Evolutionary conservation across 1,284 basidiomycete species (phyloP).

Genomic region (Pseudozyma hubeiensis): DNA sequence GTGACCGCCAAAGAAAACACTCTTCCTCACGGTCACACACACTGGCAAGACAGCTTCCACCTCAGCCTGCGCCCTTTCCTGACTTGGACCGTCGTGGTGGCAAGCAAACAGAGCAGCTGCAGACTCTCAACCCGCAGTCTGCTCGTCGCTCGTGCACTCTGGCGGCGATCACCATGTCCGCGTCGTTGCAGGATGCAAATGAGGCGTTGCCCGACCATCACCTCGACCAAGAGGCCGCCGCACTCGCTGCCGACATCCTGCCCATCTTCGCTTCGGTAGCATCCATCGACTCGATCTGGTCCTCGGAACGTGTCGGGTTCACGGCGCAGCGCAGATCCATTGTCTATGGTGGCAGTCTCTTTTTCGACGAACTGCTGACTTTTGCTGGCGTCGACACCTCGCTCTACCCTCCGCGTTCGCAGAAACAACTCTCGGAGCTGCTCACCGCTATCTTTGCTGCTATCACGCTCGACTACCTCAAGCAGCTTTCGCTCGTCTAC

Average conservation of each 20-base stretch:
- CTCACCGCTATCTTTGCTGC: slow-evolving; percentile 42
- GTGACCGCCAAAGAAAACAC: neutral
- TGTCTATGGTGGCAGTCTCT: slow-evolving; percentile 30
- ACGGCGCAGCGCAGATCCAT: slow-evolving; percentile 12
- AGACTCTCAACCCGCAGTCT: neutral
- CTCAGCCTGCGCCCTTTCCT: neutral
- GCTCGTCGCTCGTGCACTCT: neutral
- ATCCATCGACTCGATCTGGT: slow-evolving; percentile 31
- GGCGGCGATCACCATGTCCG: slow-evolving; percentile 8
- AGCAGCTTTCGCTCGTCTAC: slow-evolving; percentile 48
- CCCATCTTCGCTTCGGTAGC: slow-evolving; percentile 34
- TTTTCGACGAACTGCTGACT: slow-evolving; percentile 50
- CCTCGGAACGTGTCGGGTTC: slow-evolving; percentile 17
- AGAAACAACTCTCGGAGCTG: slow-evolving; percentile 22
- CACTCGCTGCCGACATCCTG: slow-evolving; percentile 35
- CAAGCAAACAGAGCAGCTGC: neutral
- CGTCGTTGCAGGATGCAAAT: slow-evolving; percentile 16
- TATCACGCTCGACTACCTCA: slow-evolving; percentile 45
- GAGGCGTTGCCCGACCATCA: slow-evolving; percentile 7
- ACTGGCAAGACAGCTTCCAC: neutral
- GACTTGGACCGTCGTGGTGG: slow-evolving; percentile 3
- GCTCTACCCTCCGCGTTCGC: slow-evolving; percentile 40
- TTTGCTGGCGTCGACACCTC: slow-evolving; percentile 39
- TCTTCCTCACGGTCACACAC: neutral
- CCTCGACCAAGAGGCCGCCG: slow-evolving; percentile 33